Evolutionary conservation across 208 protist genomes (phyloP).

Genomic region (Leptomonas pyrrhocoris): DNA sequence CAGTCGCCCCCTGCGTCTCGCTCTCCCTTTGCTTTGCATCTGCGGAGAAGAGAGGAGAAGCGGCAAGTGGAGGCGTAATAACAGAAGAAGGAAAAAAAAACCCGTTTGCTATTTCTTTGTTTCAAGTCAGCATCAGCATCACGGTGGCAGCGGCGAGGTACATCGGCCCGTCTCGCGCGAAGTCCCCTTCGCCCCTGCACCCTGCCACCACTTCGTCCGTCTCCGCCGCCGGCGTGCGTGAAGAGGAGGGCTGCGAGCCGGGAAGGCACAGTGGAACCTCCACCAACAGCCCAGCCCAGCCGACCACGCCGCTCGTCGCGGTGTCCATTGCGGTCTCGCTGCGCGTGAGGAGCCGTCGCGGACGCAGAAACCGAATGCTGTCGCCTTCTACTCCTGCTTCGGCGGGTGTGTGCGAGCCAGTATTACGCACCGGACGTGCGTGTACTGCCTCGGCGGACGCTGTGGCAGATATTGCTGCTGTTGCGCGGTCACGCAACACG

Average conservation of each 20-base stretch:
- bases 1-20: no score
- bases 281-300: constrained; percentile 52
- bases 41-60: no score
- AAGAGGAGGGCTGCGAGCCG: constrained; percentile 9
- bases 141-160: constrained; percentile 27
- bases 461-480: not conserved
- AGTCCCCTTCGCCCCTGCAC: not conserved
- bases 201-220: not conserved
- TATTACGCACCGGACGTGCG: not conserved
- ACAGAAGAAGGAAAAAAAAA: not conserved
- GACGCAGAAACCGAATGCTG: constrained; percentile 3
- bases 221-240: not conserved
- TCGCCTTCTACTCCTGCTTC: constrained; percentile 1
- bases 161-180: constrained; percentile 1
- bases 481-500: constrained; percentile 2
- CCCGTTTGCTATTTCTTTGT: not conserved
- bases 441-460: not conserved
- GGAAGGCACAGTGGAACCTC: constrained; percentile 46
- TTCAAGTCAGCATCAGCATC: constrained; percentile 18
- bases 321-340: not conserved
- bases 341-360: not conserved
- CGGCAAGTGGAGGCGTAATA: no score
- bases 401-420: not conserved
- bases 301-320: constrained; percentile 32
- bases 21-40: not conserved